Evolutionary conservation across 805 yeast genomes (phyloP), one percentile per base, ranked within the genome.

Genomic region (Lipomyces spencermartinsiae): DNA sequence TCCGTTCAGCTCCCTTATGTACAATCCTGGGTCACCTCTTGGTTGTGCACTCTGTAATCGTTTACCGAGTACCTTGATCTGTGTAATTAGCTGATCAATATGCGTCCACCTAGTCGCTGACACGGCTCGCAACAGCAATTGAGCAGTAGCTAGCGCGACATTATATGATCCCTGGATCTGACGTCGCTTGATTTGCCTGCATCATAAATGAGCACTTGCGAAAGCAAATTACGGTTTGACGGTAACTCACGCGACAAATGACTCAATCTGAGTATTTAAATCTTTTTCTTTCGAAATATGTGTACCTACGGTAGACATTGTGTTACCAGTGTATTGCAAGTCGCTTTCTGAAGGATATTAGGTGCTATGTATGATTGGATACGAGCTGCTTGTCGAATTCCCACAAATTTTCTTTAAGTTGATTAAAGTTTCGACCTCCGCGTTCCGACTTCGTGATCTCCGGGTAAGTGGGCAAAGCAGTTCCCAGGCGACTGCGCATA

Each of bases 91-190:
- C 69, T 91, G 92, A 67, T 86, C 88, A 10, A 92, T 86, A 66
- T 87, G 86, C 61, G 86, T 82, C 98, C 98, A 95, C 76, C 97
- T 83, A 1, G 95, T 91, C 12, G 90, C 90, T 0, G 98, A 92
- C 25, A 93, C 88, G 62, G 92, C 95, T 77, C 97, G 85, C 86
- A 92, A 89, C 70, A 95, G 79, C 61, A 94, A 81, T 73, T 92
- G 97, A 22, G 97, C 89, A 7, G 97, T 91, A 63, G 91, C 95
- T 49, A 92, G 82, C 0, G 98, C 98, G 58, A 92, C 91, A 19
- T 83, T 84, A 73, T 89, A 89, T 14, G 97, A 91, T 1, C 97
- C 97, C 4, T 84, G 79, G 58, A 93, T 84, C 77, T 93, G 97
- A 67, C 94, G 88, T 73, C 98, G 89, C 77, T 92, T 93, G 73